Evolutionary conservation across 2,329 filamentous ascomycete genomes (phyloP).

Genomic region (Beauveria australis): DNA sequence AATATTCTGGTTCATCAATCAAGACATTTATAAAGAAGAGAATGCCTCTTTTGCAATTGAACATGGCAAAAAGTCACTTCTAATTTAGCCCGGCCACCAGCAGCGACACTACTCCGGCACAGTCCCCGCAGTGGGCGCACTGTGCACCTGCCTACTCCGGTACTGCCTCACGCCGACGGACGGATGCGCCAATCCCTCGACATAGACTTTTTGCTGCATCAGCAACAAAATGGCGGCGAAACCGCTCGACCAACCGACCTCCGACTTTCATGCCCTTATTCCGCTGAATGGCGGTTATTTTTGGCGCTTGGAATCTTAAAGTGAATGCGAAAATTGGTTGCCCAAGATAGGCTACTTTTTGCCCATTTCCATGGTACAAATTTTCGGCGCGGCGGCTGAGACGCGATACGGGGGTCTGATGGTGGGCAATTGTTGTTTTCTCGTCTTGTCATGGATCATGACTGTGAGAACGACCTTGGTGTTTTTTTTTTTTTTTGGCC

Average conservation of each 20-base stretch:
- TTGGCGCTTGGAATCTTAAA: constrained; percentile 13
- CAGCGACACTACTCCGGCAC: constrained; percentile 1
- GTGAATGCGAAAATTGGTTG: constrained; percentile 8
- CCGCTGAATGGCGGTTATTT: constrained; percentile 9
- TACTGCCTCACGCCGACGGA: background rate
- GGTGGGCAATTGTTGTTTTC: background rate
- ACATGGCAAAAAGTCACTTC: background rate
- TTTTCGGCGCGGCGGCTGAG: background rate
- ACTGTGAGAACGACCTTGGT: constrained; percentile 1
- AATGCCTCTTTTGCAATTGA: background rate
- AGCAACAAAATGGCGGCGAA: background rate
- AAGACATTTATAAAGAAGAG: too few relatives aligned
- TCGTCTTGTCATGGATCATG: background rate
- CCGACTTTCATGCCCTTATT: background rate
- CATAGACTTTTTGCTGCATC: background rate
- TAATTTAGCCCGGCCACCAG: background rate
- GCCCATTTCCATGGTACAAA: constrained; percentile 9
- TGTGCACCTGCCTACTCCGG: constrained; percentile 3
- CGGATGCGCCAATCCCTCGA: background rate
- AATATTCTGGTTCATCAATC: too few relatives aligned
- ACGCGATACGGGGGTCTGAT: background rate
- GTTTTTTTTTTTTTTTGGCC: background rate
- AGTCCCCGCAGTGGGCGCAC: background rate
- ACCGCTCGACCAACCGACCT: background rate
- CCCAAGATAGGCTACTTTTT: constrained; percentile 13